These are phyloP conservation scores for Fusarium illudens DNA, from an alignment of 2,329 filamentous ascomycete species.

Conservation along the genomic window DNA sequence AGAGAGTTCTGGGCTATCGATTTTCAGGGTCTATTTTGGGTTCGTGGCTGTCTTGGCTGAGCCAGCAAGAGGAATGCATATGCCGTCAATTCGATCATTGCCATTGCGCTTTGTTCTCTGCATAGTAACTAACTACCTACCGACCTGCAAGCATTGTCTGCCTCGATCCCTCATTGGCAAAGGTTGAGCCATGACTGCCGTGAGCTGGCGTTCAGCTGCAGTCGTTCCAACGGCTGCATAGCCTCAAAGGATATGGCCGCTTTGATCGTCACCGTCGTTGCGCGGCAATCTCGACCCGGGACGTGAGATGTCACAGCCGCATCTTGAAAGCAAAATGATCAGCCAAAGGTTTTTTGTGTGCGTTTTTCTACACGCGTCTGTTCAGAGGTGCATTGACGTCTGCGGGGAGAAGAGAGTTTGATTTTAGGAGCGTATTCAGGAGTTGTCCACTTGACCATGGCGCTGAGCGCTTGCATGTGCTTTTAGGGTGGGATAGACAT, in stretches of 20 bases:
- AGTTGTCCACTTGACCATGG: background rate
- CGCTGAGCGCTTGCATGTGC: background rate
- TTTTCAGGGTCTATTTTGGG: constrained; percentile 3
- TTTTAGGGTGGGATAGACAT: background rate
- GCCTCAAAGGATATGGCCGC: background rate
- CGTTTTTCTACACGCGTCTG: too few relatives aligned
- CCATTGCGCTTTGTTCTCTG: too few relatives aligned
- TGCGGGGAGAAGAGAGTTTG: background rate
- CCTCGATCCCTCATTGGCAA: background rate
- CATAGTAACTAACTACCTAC: too few relatives aligned
- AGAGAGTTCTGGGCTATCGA: constrained; percentile 3
- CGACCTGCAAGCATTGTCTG: background rate
- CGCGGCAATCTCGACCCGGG: background rate
- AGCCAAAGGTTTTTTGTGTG: too few relatives aligned
- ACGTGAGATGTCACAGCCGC: background rate
- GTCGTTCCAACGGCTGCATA: background rate
- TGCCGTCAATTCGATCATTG: background rate
- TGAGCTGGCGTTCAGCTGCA: background rate
- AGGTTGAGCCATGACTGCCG: background rate
- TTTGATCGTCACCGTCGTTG: background rate
- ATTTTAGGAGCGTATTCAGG: background rate
- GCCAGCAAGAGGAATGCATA: background rate
- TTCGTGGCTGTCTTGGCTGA: background rate
- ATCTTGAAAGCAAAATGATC: too few relatives aligned
- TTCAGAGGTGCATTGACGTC: background rate